Evolutionary conservation across 345 rosid species (phyloP), one percentile per base, ranked within the genome.

Genomic region (Eucalyptus curtisii): DNA sequence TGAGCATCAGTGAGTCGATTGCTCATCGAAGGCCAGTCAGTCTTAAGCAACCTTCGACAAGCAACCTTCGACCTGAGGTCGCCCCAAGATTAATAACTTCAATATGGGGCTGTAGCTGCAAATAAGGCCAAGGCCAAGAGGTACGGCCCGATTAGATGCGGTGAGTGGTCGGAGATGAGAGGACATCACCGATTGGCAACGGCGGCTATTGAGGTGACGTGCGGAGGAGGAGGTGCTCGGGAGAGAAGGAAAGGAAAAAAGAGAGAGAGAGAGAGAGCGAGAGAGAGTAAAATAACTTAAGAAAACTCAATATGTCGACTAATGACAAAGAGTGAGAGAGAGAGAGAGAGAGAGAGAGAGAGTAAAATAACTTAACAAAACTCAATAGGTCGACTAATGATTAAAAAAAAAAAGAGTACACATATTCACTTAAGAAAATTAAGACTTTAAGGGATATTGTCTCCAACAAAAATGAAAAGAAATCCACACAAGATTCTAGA

Each of bases 21-120:
- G 42, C 22, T 16, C 24, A 20, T 68, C 12, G 0, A 71, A 5
- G 7, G 47, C 27, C 13, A 24, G 2, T 37, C 5, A 0, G 2
- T 76, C 14, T 19, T 3, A 10, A 1, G 15, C 27, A 10, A 37
- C 27, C 4, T 76, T 37, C 8, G 3, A 37, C 42, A 10, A 1
- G 15, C 27, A 10, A 37, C 27, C 4, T 76, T 37, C 8, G 3
- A 37, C 42, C 5, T 6, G 10, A 9, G 14, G 6, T 76, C 14
- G 1, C 47, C 2, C 7, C 0, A 20, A 20, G 2, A 68, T 2
- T 16, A 3, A 33, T 68, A 20, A 33, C 13, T 17, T 33, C 10
- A 33, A 17, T 33, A 16, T 3, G 2, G 24, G 27, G 4, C 6
- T 1, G 4, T 15, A 19, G 2, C 8, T 10, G 14, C 45, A 19